phyloP scores from a whole-genome alignment of 345 rosid species.

The Excoecaria agallocha region DNA sequence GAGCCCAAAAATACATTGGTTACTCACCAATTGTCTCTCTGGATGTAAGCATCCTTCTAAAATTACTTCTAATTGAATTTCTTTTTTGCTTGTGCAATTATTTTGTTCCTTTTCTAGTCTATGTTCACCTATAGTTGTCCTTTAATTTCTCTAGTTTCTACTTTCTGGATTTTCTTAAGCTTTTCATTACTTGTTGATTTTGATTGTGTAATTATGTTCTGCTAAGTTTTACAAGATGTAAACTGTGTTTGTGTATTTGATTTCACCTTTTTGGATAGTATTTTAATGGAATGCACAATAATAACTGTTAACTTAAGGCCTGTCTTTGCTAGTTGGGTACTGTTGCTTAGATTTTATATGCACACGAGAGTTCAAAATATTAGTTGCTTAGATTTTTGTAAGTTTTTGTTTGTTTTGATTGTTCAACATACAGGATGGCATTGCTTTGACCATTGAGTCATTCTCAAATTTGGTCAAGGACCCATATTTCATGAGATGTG shows the following conservation, averaged over 20 bases:
- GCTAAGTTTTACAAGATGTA: background rate
- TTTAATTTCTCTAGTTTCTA: slow-evolving; percentile 1
- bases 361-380: background rate
- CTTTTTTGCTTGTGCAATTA: background rate
- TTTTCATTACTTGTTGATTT: background rate
- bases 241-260: background rate
- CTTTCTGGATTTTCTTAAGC: background rate
- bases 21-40: slow-evolving; percentile 65
- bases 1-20: slow-evolving; percentile 68
- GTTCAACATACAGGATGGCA: slow-evolving; percentile 62
- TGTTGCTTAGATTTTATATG: background rate
- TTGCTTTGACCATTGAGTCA: slow-evolving; percentile 59
- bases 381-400: background rate
- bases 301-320: background rate
- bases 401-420: slow-evolving; percentile 9
- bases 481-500: slow-evolving; percentile 26
- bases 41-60: slow-evolving; percentile 47
- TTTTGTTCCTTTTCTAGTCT: background rate
- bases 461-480: slow-evolving; percentile 56
- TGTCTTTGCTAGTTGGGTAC: background rate
- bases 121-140: background rate
- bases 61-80: background rate
- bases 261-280: background rate
- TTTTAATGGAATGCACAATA: background rate
- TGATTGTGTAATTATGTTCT: background rate